Evolutionary conservation across 2,329 filamentous ascomycete species (phyloP), one percentile per base, ranked within the genome.

Genomic region (Phyllosticta capitalensis): DNA sequence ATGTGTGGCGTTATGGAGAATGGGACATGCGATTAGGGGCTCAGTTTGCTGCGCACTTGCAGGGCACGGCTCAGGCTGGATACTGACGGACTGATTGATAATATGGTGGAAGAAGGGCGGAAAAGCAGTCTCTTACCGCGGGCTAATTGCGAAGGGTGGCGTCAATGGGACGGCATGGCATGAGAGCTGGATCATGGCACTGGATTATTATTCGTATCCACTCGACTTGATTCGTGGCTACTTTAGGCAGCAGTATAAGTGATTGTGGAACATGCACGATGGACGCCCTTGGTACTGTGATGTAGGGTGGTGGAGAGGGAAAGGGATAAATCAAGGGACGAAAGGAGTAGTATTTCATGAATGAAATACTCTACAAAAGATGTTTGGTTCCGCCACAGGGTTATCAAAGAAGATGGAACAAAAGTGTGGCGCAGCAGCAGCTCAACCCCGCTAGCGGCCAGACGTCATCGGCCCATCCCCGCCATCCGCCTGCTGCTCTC

Each of bases 1-100:
- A 55, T 59, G 58, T 52, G 38, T 55, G 53, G 58, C 52, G 58
- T 55, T 53, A 55, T 24, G 53, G 22, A 52, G 50, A 52, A n/a
- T 45, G 56, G 56, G 52, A 54, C 48, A 51, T 57, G 28, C 48
- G 48, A 48, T 28, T 38, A 22, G 56, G 51, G 51, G 14, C 53
- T 28, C 30, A n/a, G 38, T 45, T 45, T 45, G 38, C 38, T 45
- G 38, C 38, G 38, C n/a, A 6, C 38, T 45, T 45, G 38, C 38
- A 45, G 38, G 24, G 24, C 24, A 26, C 24, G 24, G 38, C 38
- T 45, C 38, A 45, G 38, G 38, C 38, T 45, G 38, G 38, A 45
- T 14, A 45, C 38, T 45, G 38, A 45, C 38, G 14, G 38, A n/a
- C 38, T 45, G 38, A n/a, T 6, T 45, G 38, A n/a, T 45, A 45